phyloP scores from a whole-genome alignment of 257 asterid species.

The Oldenlandia corymbosa region DNA sequence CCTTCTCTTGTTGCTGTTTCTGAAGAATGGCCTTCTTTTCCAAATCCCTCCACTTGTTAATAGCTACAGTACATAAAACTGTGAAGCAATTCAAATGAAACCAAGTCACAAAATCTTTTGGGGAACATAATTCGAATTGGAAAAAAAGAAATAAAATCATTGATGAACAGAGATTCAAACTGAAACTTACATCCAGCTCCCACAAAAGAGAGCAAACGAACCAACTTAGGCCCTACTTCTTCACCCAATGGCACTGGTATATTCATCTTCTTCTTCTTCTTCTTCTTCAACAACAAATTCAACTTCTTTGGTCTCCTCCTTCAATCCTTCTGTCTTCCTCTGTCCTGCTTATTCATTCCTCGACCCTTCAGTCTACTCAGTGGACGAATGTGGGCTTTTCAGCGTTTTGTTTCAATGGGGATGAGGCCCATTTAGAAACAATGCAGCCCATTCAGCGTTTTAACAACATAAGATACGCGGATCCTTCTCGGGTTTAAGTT shows the following conservation, averaged over 20 bases:
- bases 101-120: neutral
- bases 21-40: conserved; percentile 30
- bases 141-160: no score
- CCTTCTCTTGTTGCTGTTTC: conserved; percentile 33
- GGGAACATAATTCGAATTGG: no score
- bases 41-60: conserved; percentile 54
- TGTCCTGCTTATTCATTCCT: neutral
- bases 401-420: neutral
- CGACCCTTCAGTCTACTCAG: no score
- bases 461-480: no score
- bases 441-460: no score
- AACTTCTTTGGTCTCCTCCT: neutral
- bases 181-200: conserved; percentile 52
- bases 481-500: no score
- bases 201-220: conserved; percentile 49
- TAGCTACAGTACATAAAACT: conserved; percentile 48
- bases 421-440: neutral
- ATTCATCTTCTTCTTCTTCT: conserved; percentile 10
- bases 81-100: neutral
- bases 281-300: conserved; percentile 15
- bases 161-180: neutral
- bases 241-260: conserved; percentile 43
- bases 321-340: neutral
- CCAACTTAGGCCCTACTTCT: conserved; percentile 46
- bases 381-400: no score